These are phyloP conservation scores for Xylaria sp. DNA, from an alignment of 2,329 filamentous ascomycete genomes.

Conservation along the genomic window DNA sequence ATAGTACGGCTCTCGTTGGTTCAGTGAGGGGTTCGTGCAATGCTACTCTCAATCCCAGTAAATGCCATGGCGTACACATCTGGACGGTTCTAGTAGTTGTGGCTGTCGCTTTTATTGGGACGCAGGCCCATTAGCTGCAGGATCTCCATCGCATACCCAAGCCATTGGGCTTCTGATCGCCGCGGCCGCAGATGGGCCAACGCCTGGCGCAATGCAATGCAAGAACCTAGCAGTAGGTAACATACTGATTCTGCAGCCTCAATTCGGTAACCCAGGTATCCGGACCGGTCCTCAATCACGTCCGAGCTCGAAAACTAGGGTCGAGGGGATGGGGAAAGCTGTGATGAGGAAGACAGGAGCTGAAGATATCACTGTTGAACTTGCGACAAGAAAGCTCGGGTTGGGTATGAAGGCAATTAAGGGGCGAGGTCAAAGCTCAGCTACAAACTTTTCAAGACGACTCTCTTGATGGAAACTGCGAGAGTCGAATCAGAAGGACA, in stretches of 20 bases:
- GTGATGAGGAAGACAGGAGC: background rate
- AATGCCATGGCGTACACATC: background rate
- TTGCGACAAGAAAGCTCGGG: background rate
- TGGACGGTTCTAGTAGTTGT: background rate
- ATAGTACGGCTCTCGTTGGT: background rate
- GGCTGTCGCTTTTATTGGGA: background rate
- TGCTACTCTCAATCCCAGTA: background rate
- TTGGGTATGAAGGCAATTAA: background rate
- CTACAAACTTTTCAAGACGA: background rate
- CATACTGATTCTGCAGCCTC: background rate
- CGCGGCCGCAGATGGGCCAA: background rate
- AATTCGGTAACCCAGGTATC: background rate
- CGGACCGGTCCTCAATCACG: background rate
- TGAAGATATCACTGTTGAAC: background rate
- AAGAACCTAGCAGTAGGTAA: background rate
- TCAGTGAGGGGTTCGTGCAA: slow-evolving; percentile 5
- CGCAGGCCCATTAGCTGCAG: background rate
- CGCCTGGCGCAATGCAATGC: slow-evolving; percentile 15
- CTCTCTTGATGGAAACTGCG: background rate
- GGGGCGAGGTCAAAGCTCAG: background rate
- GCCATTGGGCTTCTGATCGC: slow-evolving; percentile 11
- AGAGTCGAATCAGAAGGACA: background rate
- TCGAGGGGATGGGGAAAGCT: background rate
- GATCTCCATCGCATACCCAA: background rate
- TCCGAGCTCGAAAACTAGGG: background rate